Evolutionary conservation across 306 rosid genomes (phyloP).

Genomic region (Dalbergia oliveri): DNA sequence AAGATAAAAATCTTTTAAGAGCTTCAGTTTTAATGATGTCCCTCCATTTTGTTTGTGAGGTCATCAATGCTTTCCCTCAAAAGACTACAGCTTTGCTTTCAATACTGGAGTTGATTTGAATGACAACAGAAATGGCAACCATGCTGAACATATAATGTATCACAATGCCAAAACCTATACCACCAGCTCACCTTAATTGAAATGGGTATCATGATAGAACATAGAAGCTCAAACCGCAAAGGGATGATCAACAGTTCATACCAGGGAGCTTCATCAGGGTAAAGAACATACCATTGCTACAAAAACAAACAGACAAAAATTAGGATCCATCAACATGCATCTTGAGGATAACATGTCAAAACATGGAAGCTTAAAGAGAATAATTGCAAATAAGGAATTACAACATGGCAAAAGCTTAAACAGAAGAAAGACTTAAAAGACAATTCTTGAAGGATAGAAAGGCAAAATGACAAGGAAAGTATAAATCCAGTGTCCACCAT

Average conservation of each 20-base stretch:
- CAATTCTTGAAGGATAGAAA: conserved; percentile 5
- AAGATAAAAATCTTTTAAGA: conserved; percentile 12
- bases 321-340: conserved; percentile 33
- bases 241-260: conserved; percentile 94
- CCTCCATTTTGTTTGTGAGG: conserved; percentile 35
- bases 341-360: conserved; percentile 43
- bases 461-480: conserved; percentile 34
- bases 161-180: conserved; percentile 36
- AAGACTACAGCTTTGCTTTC: background rate
- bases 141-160: conserved; percentile 32
- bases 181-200: conserved; percentile 86
- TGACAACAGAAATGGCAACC: conserved; percentile 38
- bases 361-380: conserved; percentile 40
- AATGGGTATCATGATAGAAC: conserved; percentile 99
- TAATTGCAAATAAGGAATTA: conserved; percentile 17
- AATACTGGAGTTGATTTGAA: conserved; percentile 8
- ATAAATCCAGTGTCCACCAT: background rate
- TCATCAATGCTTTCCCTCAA: conserved; percentile 26
- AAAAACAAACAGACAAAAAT: conserved; percentile 26
- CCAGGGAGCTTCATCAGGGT: conserved; percentile 95
- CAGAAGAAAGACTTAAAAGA: background rate
- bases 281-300: conserved; percentile 94
- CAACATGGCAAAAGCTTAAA: conserved; percentile 30
- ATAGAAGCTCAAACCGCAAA: conserved; percentile 96
- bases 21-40: conserved; percentile 36